Evolutionary conservation across 164 flowering plant genomes (phyloP), one percentile per base, ranked within the genome.

Genomic region (Malania oleifera): DNA sequence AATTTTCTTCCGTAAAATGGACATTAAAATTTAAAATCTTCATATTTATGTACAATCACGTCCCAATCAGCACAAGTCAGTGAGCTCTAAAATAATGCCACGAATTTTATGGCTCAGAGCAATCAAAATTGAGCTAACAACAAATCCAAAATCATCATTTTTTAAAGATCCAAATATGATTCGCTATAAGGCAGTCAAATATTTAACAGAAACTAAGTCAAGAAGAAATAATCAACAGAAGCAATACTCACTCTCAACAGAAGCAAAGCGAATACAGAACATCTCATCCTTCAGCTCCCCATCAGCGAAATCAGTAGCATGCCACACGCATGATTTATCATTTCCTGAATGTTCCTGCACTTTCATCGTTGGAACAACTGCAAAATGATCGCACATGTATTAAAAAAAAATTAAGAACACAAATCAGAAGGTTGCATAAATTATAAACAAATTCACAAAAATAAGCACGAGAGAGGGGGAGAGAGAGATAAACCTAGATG

Each of bases 271-370:
- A 31, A 76, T 67, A 44, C 77, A 71, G 44, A 76, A 76, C 22
- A 68, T 67, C 52, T 76, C 75, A 5, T 73, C 57, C 65, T 76
- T 73, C 73, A 76, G 48, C 31, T 76, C 75, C 11, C 77, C 80
- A 62, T 73, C 77, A 10, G 77, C 53, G 39, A 54, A 76, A 68
- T 73, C 80, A 50, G 73, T 6, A 0, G 80, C 80, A 15, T 73
- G 72, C 80, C 80, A 76, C n/a, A 73, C 72, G 29, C 77, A 76
- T 1, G 77, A 65, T 31, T 70, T 73, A 10, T 73, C 75, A 34
- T 68, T 70, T 17, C 80, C 80, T 0, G 55, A 1, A 28, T 52
- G 55, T 8, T 52, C 55, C 13, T 52, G 55, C 38, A 52, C 37
- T 37, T 26, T 52, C 55, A 52, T 52, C 55, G 55, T 52, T 2